Evolutionary conservation across 208 protist species (phyloP), one percentile per base, ranked within the genome.

Genomic region (Crithidia brevicula): DNA sequence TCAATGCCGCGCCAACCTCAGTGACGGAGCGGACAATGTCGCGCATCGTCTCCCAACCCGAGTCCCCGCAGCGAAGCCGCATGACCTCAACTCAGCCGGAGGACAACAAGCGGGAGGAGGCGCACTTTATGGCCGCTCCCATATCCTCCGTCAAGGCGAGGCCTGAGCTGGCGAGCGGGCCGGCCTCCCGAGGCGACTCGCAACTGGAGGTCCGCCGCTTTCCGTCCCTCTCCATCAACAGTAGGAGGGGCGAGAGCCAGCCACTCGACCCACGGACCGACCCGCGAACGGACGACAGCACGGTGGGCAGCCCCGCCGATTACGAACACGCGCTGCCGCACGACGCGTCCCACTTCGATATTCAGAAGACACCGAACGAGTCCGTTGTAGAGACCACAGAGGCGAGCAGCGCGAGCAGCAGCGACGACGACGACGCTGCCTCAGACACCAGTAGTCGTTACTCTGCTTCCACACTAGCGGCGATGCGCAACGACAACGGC

Each of bases 401-500:
- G 11, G 33, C 42, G 0, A 45, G 40, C 22, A 40, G 11, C 33
- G 40, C 51, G 4, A 40, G 4, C 36, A 34, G 15, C 27, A 34
- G 15, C 31, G 49, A 56, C 10, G 52, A 50, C n/a, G 58, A 62
- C 20, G 50, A 43, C 34, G 43, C n/a, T 9, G 33, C 50, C 18
- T 73, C 65, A 3, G 66, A 77, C 6, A 42, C 45, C 3, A 36
- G 42, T 43, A 70, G 72, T 60, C 70, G 67, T 7, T 78, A 67
- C 69, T 73, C 74, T 5, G 11, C 52, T 13, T 64, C 45, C 38
- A 33, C 72, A 33, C 30, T 53, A 15, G 76, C 77, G 36, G 50
- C 61, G 33, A 64, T 79, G 23, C 70, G 65, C 18, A 91, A 90
- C 51, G 66, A 83, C 60, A 92, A 90, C 49, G 85, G 85, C 36